Base-by-base conservation (phyloP, 2,329 filamentous ascomycete species). In the Colletotrichum chrysophilum region DNA sequence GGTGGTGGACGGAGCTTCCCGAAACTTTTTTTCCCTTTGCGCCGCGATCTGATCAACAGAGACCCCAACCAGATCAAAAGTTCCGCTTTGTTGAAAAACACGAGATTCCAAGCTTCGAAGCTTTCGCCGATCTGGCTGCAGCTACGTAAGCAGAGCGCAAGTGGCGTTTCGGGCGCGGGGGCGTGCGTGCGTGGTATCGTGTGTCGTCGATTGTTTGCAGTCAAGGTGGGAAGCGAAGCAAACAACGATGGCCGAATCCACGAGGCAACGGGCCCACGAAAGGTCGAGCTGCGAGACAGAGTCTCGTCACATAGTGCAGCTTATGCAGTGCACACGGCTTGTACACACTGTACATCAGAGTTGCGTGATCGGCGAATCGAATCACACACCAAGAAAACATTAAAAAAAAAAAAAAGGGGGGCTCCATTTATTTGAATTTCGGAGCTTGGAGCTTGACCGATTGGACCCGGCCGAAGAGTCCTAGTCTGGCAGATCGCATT, bases 281-380 rank as follows among this genome's bases (percentile, higher is more conserved):
- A 18, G 28, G 56, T 30, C 21, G 21, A 58, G 43, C 43, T 52
- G n/a, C 55, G 26, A 28, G 16, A n/a, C 56, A 28, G 30, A 21
- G 69, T 43, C 70, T 75, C 70, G 70, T 69, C 74, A 76, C 74
- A 76, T 76, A 76, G 74, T 76, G 28, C 21, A 12, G 7, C 16
- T 43, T 26, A 1, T 43, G 32, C 34, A 0, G 7, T 14, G 30
- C 34, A 14, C 8, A 48, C 36, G 24, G 62, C 26, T 3, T 13
- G 1, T 52, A 12, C 1, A 3, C 34, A 74, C 71, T 56, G 56
- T 74, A 2, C 61, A 16, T 18, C 32, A 21, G 18, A 18, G 9
- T 52, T 52, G 32, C 32, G 3, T 18, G 34, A 21, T 62, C 32
- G 24, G 43, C 70, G 38, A 60, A 75, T 75, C 32, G 43, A 52